Evolutionary conservation across 148 eudicot species (phyloP), one percentile per base, ranked within the genome.

Genomic region (Simmondsia chinensis): DNA sequence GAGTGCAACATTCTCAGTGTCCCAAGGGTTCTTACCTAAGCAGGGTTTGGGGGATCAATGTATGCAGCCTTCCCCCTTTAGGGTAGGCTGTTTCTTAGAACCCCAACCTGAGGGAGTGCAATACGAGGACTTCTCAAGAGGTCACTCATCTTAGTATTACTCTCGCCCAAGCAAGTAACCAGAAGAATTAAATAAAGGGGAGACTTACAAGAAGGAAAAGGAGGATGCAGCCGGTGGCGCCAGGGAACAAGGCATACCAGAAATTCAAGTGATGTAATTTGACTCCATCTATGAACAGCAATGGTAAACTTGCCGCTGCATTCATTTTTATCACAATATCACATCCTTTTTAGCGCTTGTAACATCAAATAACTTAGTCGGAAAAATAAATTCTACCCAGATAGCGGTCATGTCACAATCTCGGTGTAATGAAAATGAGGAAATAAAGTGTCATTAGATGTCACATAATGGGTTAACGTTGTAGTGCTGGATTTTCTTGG

Each of bases 271-370:
- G 72, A 16, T 91, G 99, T 37, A 85, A 40, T 63, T 91, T 85
- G 0, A 56, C 88, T 39, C 88, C 99, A 61, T 91, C 95, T 13
- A 91, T 74, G 50, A 91, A 91, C 41, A 91, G 34, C 56, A 91
- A 58, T 26, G 95, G 94, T 72, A 91, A 72, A 65, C 99, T 82
- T 41, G 95, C 99, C 65, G 95, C 99, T 91, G 50, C 68, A 75
- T 5, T 33, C 3, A 22, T 11, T 21, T 4, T 7, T 2, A 17
- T 7, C 13, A 39, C 45, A 28, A 18, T 7, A 5, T n/a, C 12
- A 14, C 4, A 21, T 15, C 1, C 10, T 23, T 17, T 10, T 7
- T 25, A 19, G n/a, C n/a, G n/a, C 2, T 13, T 30, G 9, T 20
- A 48, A 19, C 4, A 18, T 13, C 37, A 19, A 46, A 30, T 29